phyloP scores from a whole-genome alignment of 202 grass and related monocot species.

The Saccharum hybrid region DNA sequence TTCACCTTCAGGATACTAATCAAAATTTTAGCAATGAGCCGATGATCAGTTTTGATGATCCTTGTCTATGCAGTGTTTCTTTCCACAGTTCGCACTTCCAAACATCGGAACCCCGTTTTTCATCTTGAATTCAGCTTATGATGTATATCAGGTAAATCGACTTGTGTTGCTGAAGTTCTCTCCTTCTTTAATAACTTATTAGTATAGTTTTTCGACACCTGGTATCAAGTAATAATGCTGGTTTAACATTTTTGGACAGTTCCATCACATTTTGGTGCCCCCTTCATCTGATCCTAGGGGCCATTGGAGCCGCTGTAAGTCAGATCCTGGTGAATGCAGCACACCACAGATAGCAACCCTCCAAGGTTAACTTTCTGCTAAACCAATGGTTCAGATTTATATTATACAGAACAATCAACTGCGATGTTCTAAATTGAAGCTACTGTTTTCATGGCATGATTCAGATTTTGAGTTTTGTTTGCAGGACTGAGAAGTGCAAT shows the following conservation, averaged over 20 bases:
- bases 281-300: conserved; percentile 73
- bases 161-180: not conserved
- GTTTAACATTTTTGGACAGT: conserved; percentile 49
- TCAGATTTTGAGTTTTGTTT: conserved; percentile 37
- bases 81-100: conserved; percentile 64
- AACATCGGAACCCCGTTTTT: conserved; percentile 73
- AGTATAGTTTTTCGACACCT: conserved; percentile 25
- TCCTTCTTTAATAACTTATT: not conserved
- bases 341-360: conserved; percentile 56
- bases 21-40: not conserved
- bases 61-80: conserved; percentile 66
- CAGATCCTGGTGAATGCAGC: conserved; percentile 59
- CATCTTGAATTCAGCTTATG: conserved; percentile 89
- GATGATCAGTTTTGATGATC: conserved; percentile 16
- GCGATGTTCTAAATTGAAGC: not conserved
- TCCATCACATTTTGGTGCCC: conserved; percentile 78
- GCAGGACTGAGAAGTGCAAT: conserved; percentile 70
- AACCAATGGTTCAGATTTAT: not conserved
- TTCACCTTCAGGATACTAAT: not conserved
- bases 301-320: conserved; percentile 65
- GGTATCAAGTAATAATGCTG: conserved; percentile 2
- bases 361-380: conserved; percentile 54
- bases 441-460: conserved; percentile 7
- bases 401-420: not conserved
- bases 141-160: conserved; percentile 70